These are phyloP conservation scores for Aspergillus homomorphus DNA, from an alignment of 495 filamentous ascomycete genomes.

Conservation along the genomic window DNA sequence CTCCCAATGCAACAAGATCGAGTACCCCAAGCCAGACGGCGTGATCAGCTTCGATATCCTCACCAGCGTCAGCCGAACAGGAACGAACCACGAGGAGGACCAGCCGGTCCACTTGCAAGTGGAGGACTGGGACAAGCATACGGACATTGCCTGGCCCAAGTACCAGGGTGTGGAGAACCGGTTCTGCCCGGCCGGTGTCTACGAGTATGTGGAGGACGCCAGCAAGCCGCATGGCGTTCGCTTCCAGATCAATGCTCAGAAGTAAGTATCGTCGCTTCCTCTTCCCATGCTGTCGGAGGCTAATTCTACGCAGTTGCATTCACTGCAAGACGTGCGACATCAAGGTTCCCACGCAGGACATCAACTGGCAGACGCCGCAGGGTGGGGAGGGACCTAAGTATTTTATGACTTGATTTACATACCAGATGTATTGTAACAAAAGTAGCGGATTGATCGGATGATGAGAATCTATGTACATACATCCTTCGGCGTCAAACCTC, in stretches of 20 bases:
- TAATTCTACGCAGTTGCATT: conserved; percentile 68
- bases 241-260: conserved; percentile 98
- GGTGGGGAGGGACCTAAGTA: conserved; percentile 98
- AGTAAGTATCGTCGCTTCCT: conserved; percentile 58
- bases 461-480: neutral
- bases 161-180: conserved; percentile 94
- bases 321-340: conserved; percentile 99
- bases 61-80: conserved; percentile 88
- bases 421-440: neutral
- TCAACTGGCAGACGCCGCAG: conserved; percentile 94
- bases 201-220: conserved; percentile 94
- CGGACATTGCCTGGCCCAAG: conserved; percentile 72
- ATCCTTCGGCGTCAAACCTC: too few relatives aligned
- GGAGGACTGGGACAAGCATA: conserved; percentile 89
- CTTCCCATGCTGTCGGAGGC: conserved; percentile 9
- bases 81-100: conserved; percentile 98
- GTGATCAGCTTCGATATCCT: conserved; percentile 93
- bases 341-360: conserved; percentile 93
- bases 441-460: neutral
- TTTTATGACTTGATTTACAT: conserved; percentile 68
- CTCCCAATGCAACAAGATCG: conserved; percentile 78
- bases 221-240: conserved; percentile 77
- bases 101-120: conserved; percentile 96
- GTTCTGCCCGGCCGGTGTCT: conserved; percentile 99
- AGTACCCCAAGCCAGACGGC: conserved; percentile 95